Base-by-base conservation (phyloP, 768 basidiomycete genomes). In the Naganishia vishniacii region DNA sequence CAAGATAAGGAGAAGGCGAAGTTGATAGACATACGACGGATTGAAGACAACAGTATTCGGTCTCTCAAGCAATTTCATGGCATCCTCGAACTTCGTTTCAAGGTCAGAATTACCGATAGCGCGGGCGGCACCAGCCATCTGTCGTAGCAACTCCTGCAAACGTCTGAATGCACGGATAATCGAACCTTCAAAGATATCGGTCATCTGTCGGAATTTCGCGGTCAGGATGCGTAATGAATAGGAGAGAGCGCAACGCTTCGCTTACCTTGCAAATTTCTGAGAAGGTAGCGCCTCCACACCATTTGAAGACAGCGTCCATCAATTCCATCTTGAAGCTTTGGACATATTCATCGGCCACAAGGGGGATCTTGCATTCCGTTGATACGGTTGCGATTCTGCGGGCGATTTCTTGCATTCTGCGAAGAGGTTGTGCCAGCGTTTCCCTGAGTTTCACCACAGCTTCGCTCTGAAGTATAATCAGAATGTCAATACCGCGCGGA, bases 261-360 rank as follows among this genome's bases (percentile, higher is more conserved):
- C 48, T 37, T 45, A 89, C 93, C 84, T 95, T 95, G 83, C 89
- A 91, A 62, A 97, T 91, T 26, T 99, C 94, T 0, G 88, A 81
- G 78, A 99, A 99, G 28, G 89, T 90, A 16, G 92, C 89, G 4
- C 95, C 95, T n/a, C 90, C 85, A 80, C 94, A 98, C 95, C 95
- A 99, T 66, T 91, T 88, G 37, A 91, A 82, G 11, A 98, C 95
- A 0, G 89, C 90, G 68, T 98, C 95, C 92, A 98, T 99, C 53
- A 99, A 84, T 73, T 97, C 94, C 20, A 95, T 90, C 78, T 97
- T 98, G 85, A 99, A 99, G 12, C 88, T 91, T 59, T 86, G 82
- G 1, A 99, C 90, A 75, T 99, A 99, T 67, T 94, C 91, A 64
- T 95, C 88, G 77, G 98, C 94, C 60, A 88, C 85, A 48, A 98